A percentile compares a stretch with the other conserved stretches of the same genome.
These are phyloP conservation scores for Botrytis cinerea DNA, from an alignment of 2,329 filamentous ascomycete species.

Conservation along the genomic window DNA sequence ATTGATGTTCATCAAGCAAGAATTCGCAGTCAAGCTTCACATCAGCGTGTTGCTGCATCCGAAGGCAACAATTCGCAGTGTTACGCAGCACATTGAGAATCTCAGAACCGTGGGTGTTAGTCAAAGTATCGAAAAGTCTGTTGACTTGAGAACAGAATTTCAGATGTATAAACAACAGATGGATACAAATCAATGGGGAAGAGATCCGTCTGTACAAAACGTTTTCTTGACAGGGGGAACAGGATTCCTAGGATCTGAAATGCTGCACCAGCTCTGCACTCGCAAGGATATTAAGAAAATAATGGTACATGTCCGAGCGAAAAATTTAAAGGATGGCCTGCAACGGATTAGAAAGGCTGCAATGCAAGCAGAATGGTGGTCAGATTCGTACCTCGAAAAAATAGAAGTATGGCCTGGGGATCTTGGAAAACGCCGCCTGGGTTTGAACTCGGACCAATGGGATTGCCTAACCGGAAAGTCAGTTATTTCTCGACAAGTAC, in stretches of 20 bases:
- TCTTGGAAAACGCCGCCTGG: conserved; percentile 69
- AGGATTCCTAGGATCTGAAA: conserved; percentile 45
- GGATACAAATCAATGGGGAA: neutral
- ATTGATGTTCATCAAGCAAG: conserved; percentile 23
- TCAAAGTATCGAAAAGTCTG: neutral
- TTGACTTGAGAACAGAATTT: conserved; percentile 21
- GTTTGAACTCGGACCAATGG: conserved; percentile 66
- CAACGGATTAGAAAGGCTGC: conserved; percentile 28
- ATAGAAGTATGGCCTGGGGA: conserved; percentile 58
- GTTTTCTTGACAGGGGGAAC: conserved; percentile 46
- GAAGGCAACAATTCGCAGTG: conserved; percentile 19
- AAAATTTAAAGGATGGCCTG: conserved; percentile 22
- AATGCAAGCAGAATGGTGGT: conserved; percentile 34
- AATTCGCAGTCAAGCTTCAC: conserved; percentile 20
- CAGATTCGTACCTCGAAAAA: conserved; percentile 17
- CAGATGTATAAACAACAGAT: conserved; percentile 21
- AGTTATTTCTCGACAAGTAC: conserved; percentile 49
- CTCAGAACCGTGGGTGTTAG: neutral
- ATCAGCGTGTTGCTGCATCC: conserved; percentile 15
- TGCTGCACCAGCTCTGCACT: conserved; percentile 42
- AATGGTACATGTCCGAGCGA: conserved; percentile 33
- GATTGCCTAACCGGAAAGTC: conserved; percentile 54
- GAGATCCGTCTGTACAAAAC: conserved; percentile 16
- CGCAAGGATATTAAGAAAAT: conserved; percentile 26
- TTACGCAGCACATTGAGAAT: conserved; percentile 6